Base-by-base conservation (phyloP, 2,329 filamentous ascomycete genomes). In the Triangularia verruculosa region DNA sequence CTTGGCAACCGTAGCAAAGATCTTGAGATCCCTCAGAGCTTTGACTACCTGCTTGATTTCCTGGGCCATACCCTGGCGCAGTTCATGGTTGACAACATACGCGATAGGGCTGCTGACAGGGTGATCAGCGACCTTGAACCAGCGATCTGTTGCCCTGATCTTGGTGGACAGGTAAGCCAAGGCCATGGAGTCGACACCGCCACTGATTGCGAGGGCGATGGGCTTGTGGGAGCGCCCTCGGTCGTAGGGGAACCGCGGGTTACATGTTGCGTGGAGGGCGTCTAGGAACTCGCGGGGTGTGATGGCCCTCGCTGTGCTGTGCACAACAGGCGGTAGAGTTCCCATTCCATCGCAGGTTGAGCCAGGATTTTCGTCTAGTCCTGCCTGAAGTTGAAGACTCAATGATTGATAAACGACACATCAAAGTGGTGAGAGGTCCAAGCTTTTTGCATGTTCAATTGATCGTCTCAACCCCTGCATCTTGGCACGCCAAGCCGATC, bases 111-210 rank as follows among this genome's bases (percentile, higher is more conserved):
- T 69, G 25, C 61, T 43, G 39, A 80, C 71, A 13, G 79, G 77
- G 64, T 82, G 79, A 69, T 83, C 83, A 32, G 77, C 77, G 25
- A 86, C 72, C 52, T 68, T 76, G 34, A 79, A 71, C 25, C 69
- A 64, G 1, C 71, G 72, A 54, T 78, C 71, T 2, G 66, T 64
- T 2, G 65, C 73, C 39, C 76, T 75, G 34, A 83, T 70, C 54
- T 79, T 76, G 57, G 81, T 82, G 73, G 90, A 91, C 34, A 98
- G 83, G 65, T 82, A 87, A 61, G 93, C 92, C 65, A 99, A 81
- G 27, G 94, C 94, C 93, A 98, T 99, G n/a, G 94, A 98, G 76
- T 99, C 95, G 43, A 95, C 91, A 7, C 95, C 95, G 24, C 95
- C 95, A 72, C 93, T 97, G 66, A 98, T 81, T 15, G 93, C 95